phyloP scores from a whole-genome alignment of 2,329 filamentous ascomycete genomes.

The Lasiodiplodia sp. region DNA sequence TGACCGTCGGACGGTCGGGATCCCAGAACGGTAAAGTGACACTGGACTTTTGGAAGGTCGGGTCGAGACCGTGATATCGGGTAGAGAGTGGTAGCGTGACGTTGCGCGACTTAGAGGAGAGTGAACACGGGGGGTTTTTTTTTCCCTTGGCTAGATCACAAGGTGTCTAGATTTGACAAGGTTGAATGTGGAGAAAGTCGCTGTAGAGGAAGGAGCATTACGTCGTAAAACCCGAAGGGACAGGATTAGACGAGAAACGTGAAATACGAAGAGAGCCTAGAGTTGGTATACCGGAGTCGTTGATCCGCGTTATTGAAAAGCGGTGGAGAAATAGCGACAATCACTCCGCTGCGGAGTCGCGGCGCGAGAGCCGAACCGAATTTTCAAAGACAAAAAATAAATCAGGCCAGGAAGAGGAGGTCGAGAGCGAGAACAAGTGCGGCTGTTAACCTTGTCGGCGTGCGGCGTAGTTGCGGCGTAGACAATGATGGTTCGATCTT shows the following conservation, averaged over 20 bases:
- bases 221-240: background rate
- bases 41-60: too few relatives aligned
- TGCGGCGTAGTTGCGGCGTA: conserved; percentile 17
- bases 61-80: too few relatives aligned
- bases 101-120: too few relatives aligned
- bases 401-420: background rate
- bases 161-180: background rate
- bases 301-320: background rate
- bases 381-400: background rate
- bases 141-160: too few relatives aligned
- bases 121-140: too few relatives aligned
- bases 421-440: background rate
- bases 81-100: too few relatives aligned
- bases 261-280: background rate
- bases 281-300: background rate
- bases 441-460: background rate
- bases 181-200: background rate
- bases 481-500: background rate
- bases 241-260: background rate
- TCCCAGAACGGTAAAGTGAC: too few relatives aligned
- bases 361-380: background rate
- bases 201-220: conserved; percentile 1
- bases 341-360: background rate
- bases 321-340: background rate
- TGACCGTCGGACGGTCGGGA: too few relatives aligned